phyloP scores from a whole-genome alignment of 805 yeast genomes.

The Metschnikowia shivogae region DNA sequence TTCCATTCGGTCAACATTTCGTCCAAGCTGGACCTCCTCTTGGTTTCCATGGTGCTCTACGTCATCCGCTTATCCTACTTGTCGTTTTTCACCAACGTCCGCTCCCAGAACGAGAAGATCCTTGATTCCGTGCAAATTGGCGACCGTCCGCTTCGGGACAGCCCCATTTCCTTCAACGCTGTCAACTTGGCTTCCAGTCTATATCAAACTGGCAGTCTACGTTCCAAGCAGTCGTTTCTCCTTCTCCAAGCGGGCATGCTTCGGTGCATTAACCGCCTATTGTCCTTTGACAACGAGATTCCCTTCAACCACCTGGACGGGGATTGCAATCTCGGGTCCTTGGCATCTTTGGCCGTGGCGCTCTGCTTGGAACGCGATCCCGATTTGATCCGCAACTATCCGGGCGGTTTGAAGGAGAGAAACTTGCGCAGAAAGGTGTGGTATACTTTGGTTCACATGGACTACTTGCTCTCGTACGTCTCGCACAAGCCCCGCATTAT shows the following conservation, averaged over 20 bases:
- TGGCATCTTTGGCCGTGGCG: constrained; percentile 12
- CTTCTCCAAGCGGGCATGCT: constrained; percentile 20
- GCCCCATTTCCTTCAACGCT: constrained; percentile 17
- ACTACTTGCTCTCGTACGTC: constrained; percentile 9
- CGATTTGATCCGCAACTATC: constrained; percentile 6
- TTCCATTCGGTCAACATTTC: constrained; percentile 9
- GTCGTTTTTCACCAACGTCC: constrained; percentile 14
- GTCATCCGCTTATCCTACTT: constrained; percentile 17
- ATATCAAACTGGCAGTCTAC: constrained; percentile 10
- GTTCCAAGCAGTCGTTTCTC: constrained; percentile 10
- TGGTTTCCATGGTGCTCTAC: constrained; percentile 15
- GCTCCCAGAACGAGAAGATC: constrained; percentile 9
- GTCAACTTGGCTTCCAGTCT: constrained; percentile 15
- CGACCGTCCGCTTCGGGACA: constrained; percentile 5
- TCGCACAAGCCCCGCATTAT: constrained; percentile 13
- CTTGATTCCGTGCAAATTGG: constrained; percentile 8
- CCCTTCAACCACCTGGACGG: constrained; percentile 9
- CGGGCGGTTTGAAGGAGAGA: constrained; percentile 10
- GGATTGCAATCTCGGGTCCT: constrained; percentile 6
- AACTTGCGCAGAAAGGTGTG: constrained; percentile 17
- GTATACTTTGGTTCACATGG: constrained; percentile 14
- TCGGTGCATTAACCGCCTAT: constrained; percentile 9
- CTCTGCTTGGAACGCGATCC: constrained; percentile 17
- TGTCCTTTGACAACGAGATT: constrained; percentile 17
- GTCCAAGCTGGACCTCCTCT: constrained; percentile 13